Evolutionary conservation across 2,329 filamentous ascomycete genomes (phyloP), one percentile per base, ranked within the genome.

Genomic region (Aspergillus vadensis): DNA sequence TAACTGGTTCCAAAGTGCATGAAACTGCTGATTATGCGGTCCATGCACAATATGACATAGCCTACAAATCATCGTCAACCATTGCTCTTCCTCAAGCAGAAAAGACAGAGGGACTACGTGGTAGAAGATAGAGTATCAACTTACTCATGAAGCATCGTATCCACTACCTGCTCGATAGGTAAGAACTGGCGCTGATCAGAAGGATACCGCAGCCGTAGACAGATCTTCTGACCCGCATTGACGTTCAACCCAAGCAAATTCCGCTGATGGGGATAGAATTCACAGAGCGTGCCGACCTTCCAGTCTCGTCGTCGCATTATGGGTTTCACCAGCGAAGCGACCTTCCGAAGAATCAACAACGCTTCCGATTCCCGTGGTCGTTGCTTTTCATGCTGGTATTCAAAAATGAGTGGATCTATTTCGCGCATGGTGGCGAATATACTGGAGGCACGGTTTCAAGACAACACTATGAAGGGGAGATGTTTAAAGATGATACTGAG

Each of bases 121-220:
- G 6, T 36, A 14, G n/a, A 50, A 49, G 6, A 39, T 3, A 25
- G 47, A 14, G 9, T 19, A 3, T 7, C 39, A 5, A 73, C 79
- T 71, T 69, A 83, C 81, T 98, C 94, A 73, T 98, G 94, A 19
- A 98, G 86, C 87, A 98, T 90, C 0, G 94, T 98, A 75, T 97
- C 92, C 47, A 92, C 83, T 7, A 97, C 84, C 65, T 90, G 82
- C 71, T 97, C 92, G 59, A 93, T 79, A 1, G 90, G 88, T 19
- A 97, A 76, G 70, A 98, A 98, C 68, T 91, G 88, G 41, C 81
- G 86, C 9, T 85, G 83, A 72, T 96, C 91, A 68, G 85, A 82
- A 5, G 90, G 81, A 75, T 95, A 89, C 58, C 94, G 88, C 60
- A 98, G 80, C 47, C 94, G 87, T 21, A 98, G 81, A 65, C 91